phyloP scores from a whole-genome alignment of 225 moss, liverwort and hornwort species.

The Pseudoscleropodium purum region DNA sequence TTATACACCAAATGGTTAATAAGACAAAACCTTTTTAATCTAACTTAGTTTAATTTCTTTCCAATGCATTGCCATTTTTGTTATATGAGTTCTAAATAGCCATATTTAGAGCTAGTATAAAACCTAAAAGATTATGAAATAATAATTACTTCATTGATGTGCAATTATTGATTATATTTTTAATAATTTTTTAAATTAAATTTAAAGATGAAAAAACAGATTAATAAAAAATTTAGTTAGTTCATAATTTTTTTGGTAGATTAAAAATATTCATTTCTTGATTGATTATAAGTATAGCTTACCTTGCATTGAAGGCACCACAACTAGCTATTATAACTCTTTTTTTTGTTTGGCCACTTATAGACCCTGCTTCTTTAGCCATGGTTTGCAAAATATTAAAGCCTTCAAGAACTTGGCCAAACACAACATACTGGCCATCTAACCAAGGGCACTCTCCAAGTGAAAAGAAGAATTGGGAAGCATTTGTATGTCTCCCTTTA shows the following conservation, averaged over 20 bases:
- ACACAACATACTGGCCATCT: slow-evolving; percentile 29
- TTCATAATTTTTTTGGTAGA: not conserved
- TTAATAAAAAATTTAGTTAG: no score
- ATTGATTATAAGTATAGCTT: not conserved
- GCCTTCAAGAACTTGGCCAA: slow-evolving; percentile 41
- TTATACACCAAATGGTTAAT: not conserved
- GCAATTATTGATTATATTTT: not conserved
- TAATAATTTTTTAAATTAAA: no score
- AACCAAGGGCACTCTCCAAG: slow-evolving; percentile 18
- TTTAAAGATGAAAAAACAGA: not conserved
- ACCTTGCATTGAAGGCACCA: not conserved
- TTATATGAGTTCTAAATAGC: not conserved
- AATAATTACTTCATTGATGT: not conserved
- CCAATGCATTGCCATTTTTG: no score
- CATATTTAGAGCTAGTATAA: not conserved
- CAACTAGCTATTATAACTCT: slow-evolving; percentile 1
- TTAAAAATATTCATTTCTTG: not conserved
- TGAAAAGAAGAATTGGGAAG: slow-evolving; percentile 32
- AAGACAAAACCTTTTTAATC: no score
- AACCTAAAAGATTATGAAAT: not conserved
- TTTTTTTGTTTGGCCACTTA: slow-evolving; percentile 9
- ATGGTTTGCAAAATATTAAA: slow-evolving; percentile 14
- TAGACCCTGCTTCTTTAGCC: slow-evolving; percentile 1
- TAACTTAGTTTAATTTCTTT: not conserved
- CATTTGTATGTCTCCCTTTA: slow-evolving; percentile 32